Evolutionary conservation across 202 grass and related monocot species (phyloP), one percentile per base, ranked within the genome.

Genomic region (Cymbopogon flexuosus): DNA sequence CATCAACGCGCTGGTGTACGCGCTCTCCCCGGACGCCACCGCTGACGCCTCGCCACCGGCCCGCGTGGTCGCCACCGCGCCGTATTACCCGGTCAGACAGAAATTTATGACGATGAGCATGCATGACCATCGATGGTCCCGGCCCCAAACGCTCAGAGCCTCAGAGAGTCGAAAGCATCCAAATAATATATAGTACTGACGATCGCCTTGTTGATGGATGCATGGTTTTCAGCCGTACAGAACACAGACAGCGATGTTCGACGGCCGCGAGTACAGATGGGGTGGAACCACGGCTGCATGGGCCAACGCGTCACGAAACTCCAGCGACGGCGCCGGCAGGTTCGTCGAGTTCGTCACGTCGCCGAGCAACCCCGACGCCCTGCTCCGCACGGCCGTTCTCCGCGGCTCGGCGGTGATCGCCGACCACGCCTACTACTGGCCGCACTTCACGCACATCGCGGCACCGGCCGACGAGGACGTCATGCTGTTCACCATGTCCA

Each of bases 341-440:
- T 74, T 93, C 56, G 78, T 97, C 37, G 94, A 97, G 80, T 93
- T 93, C 22, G 89, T 93, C 33, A 90, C 91, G 24, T 93, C 94
- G 15, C 94, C 94, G 0, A 93, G 92, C 73, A 93, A 97, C 70
- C 94, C 94, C 5, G 94, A 92, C 47, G 14, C 83, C 13, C 11
- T 33, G 22, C 59, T 93, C 42, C 19, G 39, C 5, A 5, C 73
- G 21, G 31, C 89, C 10, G 89, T 90, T 56, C 80, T 97, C 12
- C 11, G 22, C 18, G 87, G 80, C 41, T 73, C 91, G 12, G 37
- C 54, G 23, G 87, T 75, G 12, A 80, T 97, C 64, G 13, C 73
- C 71, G 89, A 97, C 77, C 89, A 85, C 79, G 94, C 94, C 0
- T 97, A 97, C 72, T 97, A 88, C 62, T 97, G 91, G 89, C 94